Base-by-base conservation (phyloP, 2,329 filamentous ascomycete species). In the Didymella glomerata region DNA sequence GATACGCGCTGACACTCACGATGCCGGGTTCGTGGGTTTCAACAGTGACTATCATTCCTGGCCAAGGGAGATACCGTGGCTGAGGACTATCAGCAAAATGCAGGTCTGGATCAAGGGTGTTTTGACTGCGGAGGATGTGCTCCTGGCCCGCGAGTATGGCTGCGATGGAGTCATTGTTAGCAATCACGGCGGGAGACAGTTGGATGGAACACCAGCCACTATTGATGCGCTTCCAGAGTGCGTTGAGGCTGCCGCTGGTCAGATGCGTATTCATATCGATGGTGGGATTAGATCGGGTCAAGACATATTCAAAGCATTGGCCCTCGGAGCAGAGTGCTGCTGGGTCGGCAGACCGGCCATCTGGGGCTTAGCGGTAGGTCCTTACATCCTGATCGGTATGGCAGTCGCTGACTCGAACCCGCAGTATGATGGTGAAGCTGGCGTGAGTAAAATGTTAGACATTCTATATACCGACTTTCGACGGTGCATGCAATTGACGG, bases 401-500 rank as follows among this genome's bases (percentile, higher is more conserved):
- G 22, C 7, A 20, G 7, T 44, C 8, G 18, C 41, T 44, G 41
- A 44, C 41, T 25, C 24, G 7, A 20, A 16, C 14, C 24, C 30
- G 11, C 30, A 54, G 44, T 42, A 48, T 20, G 27, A 48, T 48
- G 45, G 51, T 20, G 45, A 54, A 42, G 44, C 44, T 11, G 52
- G 38, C 4, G 45, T 55, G 0, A 25, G 36, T 13, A 44, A 20
- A 2, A 55, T 55, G 52, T 28, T 55, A 9, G 45, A 68, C 25
- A 54, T 67, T 6, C 25, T 67, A 6, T 58, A 58, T 53, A 75
- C 77, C 45, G 77, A 79, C 60, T 74, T 79, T 54, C 72, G 71
- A 49, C 62, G 68, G 1, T 77, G 75, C 57, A 80, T 80, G 78
- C 75, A 71, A n/a, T 62, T 80, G 36, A 76, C 77, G 13, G 77